A percentile compares a stretch with the other conserved stretches of the same genome.
These are phyloP conservation scores for Coniophora puteana DNA, from an alignment of 1,284 basidiomycete genomes.

Conservation along the genomic window DNA sequence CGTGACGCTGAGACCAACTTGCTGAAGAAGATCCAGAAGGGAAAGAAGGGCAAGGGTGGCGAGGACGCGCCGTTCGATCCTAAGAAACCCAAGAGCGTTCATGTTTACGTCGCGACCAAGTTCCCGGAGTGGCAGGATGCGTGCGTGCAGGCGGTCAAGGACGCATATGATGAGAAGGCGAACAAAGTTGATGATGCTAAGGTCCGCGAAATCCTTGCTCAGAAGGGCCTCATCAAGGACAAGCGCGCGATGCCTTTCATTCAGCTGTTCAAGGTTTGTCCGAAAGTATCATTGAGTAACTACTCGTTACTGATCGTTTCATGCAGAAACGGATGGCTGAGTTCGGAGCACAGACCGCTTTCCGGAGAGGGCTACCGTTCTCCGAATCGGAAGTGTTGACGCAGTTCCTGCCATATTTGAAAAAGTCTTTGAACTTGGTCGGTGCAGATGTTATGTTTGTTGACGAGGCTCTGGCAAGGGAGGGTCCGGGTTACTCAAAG, in stretches of 20 bases:
- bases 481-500: slow-evolving; percentile 56
- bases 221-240: slow-evolving; percentile 89
- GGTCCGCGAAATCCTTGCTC: slow-evolving; percentile 67
- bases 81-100: slow-evolving; percentile 80
- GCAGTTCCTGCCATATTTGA: slow-evolving; percentile 80
- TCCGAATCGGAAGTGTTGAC: slow-evolving; percentile 78
- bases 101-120: slow-evolving; percentile 85
- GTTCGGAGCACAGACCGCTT: slow-evolving; percentile 77
- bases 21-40: slow-evolving; percentile 73
- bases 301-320: slow-evolving; percentile 18
- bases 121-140: slow-evolving; percentile 95
- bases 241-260: slow-evolving; percentile 97
- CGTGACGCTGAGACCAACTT: slow-evolving; percentile 84
- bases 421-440: slow-evolving; percentile 75
- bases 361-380: slow-evolving; percentile 87
- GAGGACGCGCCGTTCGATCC: slow-evolving; percentile 64
- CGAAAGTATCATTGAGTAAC: slow-evolving; percentile 40
- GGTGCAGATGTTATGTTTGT: slow-evolving; percentile 41
- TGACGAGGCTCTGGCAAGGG: slow-evolving; percentile 50
- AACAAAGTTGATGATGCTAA: slow-evolving; percentile 83
- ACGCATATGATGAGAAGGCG: slow-evolving; percentile 57
- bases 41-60: slow-evolving; percentile 45
- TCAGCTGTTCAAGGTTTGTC: slow-evolving; percentile 81
- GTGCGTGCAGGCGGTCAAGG: slow-evolving; percentile 76
- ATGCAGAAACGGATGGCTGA: slow-evolving; percentile 79